phyloP scores from a whole-genome alignment of 148 eudicot species.

The Rhododendron henanense region DNA sequence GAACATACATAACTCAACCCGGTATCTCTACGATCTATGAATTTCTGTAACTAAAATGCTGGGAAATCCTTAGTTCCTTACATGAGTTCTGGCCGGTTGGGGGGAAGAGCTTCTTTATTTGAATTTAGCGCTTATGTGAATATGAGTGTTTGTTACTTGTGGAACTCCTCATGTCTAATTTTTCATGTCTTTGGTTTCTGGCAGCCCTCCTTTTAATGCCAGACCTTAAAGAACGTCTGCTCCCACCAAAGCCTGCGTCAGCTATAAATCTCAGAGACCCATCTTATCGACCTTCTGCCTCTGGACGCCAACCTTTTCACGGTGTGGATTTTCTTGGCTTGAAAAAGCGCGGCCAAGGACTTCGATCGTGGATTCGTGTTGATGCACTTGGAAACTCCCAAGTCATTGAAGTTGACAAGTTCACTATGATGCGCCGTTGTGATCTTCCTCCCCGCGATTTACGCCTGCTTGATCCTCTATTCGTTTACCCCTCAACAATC shows the following conservation, averaged over 20 bases:
- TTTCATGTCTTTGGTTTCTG: background rate
- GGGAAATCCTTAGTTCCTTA: background rate
- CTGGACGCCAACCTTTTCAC: slow-evolving; percentile 77
- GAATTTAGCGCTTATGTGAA: background rate
- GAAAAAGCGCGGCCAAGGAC: slow-evolving; percentile 89
- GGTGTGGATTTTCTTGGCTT: slow-evolving; percentile 82
- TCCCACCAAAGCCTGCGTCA: slow-evolving; percentile 73
- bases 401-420: slow-evolving; percentile 91
- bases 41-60: background rate
- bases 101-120: background rate
- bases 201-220: slow-evolving; percentile 41
- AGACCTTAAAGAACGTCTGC: slow-evolving; percentile 78
- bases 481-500: slow-evolving; percentile 91
- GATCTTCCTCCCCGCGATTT: slow-evolving; percentile 96
- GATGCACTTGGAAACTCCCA: slow-evolving; percentile 74
- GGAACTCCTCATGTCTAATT: background rate
- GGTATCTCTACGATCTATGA: background rate
- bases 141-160: background rate
- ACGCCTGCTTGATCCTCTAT: slow-evolving; percentile 85
- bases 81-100: background rate
- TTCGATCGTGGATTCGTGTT: slow-evolving; percentile 89
- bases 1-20: background rate
- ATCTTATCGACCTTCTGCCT: slow-evolving; percentile 55
- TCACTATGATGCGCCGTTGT: slow-evolving; percentile 88
- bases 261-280: slow-evolving; percentile 65